Conservation (phyloP, 2,329 filamentous ascomycete genomes). For the Corynespora cassiicola region DNA sequence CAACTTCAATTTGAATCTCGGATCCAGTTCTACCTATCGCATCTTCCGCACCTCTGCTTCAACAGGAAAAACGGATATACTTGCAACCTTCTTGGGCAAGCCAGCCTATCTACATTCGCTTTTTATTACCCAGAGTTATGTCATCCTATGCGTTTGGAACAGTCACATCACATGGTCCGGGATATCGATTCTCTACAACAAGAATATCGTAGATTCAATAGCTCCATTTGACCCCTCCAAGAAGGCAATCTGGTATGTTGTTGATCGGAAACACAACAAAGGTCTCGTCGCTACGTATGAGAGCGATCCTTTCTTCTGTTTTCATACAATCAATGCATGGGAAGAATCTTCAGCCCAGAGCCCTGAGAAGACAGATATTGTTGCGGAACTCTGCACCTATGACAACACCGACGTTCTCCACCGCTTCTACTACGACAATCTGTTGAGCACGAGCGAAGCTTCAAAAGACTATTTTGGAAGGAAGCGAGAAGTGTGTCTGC, state of each 20-base stretch:
- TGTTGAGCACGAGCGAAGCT: constrained; percentile 22
- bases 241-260: constrained; percentile 73
- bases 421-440: constrained; percentile 67
- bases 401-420: constrained; percentile 70
- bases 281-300: constrained; percentile 75
- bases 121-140: constrained; percentile 73
- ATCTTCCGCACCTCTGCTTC: constrained; percentile 70
- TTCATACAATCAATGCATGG: constrained; percentile 80
- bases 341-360: constrained; percentile 60
- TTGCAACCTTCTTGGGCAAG: constrained; percentile 67
- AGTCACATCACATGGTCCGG: constrained; percentile 66
- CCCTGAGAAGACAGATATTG: constrained; percentile 58
- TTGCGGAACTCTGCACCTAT: constrained; percentile 71
- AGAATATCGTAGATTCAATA: constrained; percentile 74
- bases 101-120: constrained; percentile 85
- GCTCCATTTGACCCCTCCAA: constrained; percentile 64
- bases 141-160: constrained; percentile 76
- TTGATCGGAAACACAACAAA: constrained; percentile 68
- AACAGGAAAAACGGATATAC: constrained; percentile 71
- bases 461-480: constrained; percentile 22
- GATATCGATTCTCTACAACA: constrained; percentile 66
- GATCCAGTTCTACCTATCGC: constrained; percentile 65
- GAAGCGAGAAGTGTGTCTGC: constrained; percentile 31
- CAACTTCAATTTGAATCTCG: constrained; percentile 81
- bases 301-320: constrained; percentile 75